These are phyloP conservation scores for Bruguiera hainesii DNA, from an alignment of 441 rosid species.

Conservation along the genomic window DNA sequence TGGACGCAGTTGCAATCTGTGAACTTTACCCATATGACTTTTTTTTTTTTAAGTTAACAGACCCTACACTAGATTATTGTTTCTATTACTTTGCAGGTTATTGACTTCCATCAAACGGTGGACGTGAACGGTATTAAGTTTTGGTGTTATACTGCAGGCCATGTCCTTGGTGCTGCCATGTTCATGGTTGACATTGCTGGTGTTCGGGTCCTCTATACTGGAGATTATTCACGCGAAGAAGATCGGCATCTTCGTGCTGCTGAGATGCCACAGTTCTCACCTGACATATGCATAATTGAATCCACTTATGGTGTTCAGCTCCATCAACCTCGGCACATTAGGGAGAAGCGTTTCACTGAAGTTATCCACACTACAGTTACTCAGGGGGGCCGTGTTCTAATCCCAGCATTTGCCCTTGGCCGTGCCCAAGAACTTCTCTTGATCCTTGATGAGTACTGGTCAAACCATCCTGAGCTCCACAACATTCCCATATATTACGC, in stretches of 20 bases:
- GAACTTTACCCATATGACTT: not conserved
- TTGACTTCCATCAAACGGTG: conserved; percentile 89
- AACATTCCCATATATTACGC: conserved; percentile 89
- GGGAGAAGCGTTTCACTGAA: conserved; percentile 93
- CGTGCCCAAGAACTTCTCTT: conserved; percentile 94
- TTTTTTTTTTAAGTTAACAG: not conserved
- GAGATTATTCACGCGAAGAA: conserved; percentile 94
- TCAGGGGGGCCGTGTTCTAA: conserved; percentile 87
- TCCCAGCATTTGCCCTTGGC: conserved; percentile 90
- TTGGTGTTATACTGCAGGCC: conserved; percentile 98
- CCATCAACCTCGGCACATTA: conserved; percentile 76
- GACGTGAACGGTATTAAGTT: conserved; percentile 88
- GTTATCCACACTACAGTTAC: conserved; percentile 75
- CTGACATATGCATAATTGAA: conserved; percentile 88
- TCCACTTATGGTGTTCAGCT: conserved; percentile 95
- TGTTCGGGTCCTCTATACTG: conserved; percentile 84
- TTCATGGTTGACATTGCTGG: conserved; percentile 96
- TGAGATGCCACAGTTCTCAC: conserved; percentile 93
- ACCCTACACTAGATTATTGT: not conserved
- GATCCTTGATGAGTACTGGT: conserved; percentile 87
- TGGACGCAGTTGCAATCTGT: not conserved
- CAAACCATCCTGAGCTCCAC: conserved; percentile 77
- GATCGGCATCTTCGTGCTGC: conserved; percentile 93
- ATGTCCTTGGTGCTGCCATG: conserved; percentile 98
- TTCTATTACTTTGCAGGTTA: conserved; percentile 44